Evolutionary conservation across 176 grass and related monocot genomes (phyloP).

Genomic region (Carex pumila): DNA sequence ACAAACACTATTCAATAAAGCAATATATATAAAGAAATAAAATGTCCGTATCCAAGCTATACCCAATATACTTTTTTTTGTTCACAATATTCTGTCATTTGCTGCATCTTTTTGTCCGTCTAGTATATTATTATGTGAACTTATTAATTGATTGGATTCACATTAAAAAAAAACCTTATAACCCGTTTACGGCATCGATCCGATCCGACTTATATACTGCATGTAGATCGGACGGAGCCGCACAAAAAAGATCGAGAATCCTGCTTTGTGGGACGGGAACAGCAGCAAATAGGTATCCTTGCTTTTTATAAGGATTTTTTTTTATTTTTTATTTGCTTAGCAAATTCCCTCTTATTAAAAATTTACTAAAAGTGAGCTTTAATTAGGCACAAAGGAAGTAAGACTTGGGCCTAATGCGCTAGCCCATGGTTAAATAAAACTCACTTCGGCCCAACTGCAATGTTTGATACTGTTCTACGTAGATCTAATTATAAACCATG

Average conservation of each 20-base stretch:
- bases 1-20: neutral
- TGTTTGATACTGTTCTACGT: neutral
- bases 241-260: neutral
- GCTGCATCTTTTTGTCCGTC: neutral
- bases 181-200: neutral
- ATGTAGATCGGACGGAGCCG: neutral
- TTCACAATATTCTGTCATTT: neutral
- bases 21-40: neutral
- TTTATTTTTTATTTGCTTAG: neutral
- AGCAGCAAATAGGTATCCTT: neutral
- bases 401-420: neutral
- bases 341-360: neutral
- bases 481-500: neutral
- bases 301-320: neutral
- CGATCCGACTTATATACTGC: neutral
- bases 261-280: neutral
- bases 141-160: neutral
- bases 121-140: neutral
- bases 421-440: neutral
- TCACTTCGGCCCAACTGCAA: neutral
- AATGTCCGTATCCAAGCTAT: neutral
- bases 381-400: slow-evolving; percentile 4
- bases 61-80: neutral
- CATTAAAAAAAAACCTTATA: neutral
- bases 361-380: neutral